Conservation (phyloP, 2,329 filamentous ascomycete species). For the Penicillium sp. region DNA sequence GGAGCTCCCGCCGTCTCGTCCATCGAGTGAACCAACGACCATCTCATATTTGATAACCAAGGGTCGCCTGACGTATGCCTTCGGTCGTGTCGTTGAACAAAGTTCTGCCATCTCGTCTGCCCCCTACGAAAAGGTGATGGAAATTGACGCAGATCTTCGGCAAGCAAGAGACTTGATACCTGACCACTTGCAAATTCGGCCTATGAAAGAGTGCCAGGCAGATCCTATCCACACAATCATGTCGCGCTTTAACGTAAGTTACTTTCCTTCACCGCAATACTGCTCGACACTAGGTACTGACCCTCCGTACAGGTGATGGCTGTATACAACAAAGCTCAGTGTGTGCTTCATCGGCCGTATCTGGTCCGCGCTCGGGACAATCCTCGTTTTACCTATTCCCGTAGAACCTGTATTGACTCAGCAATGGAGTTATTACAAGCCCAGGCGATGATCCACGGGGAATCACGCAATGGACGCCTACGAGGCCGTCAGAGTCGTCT, state of each 20-base stretch:
- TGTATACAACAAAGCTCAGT: conserved; percentile 82
- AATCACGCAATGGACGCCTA: conserved; percentile 68
- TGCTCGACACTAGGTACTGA: not conserved
- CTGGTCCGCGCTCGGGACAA: conserved; percentile 73
- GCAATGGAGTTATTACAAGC: conserved; percentile 77
- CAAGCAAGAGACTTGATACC: conserved; percentile 64
- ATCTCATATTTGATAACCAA: conserved; percentile 50
- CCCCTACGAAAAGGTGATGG: conserved; percentile 60
- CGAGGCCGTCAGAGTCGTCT: conserved; percentile 74
- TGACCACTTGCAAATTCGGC: conserved; percentile 71
- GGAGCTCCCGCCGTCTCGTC: conserved; percentile 55
- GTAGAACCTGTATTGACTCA: conserved; percentile 78
- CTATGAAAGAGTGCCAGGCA: conserved; percentile 67
- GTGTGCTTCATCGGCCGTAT: conserved; percentile 84
- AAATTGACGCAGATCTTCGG: conserved; percentile 56
- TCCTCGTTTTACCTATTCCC: conserved; percentile 75
- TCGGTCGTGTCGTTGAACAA: conserved; percentile 46
- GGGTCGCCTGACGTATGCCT: conserved; percentile 40
- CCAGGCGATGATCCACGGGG: conserved; percentile 69
- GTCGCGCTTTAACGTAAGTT: conserved; percentile 65
- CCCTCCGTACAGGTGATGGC: conserved; percentile 58
- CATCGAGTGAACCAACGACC: conserved; percentile 57
- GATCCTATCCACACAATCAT: conserved; percentile 69
- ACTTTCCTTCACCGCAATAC: not conserved
- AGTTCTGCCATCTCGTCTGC: conserved; percentile 41